phyloP scores from a whole-genome alignment of 2,329 filamentous ascomycete genomes.

The Aspergillus clavatus region DNA sequence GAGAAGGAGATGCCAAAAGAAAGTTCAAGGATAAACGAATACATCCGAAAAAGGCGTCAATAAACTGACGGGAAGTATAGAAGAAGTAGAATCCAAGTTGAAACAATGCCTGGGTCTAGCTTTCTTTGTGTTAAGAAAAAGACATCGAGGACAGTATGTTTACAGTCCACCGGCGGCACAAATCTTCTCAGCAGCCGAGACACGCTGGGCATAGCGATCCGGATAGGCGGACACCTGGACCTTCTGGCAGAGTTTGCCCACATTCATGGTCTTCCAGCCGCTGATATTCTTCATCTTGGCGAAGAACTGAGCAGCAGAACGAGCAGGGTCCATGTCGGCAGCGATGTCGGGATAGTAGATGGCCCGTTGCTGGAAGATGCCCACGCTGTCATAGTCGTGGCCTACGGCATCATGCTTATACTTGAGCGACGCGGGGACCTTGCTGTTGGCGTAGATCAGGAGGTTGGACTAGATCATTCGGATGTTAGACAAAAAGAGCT shows the following conservation, averaged over 20 bases:
- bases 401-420: constrained; percentile 18
- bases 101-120: no score
- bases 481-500: not conserved
- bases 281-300: constrained; percentile 14
- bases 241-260: constrained; percentile 20
- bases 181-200: not conserved
- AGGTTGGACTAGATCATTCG: constrained; percentile 10
- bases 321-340: constrained; percentile 17
- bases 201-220: not conserved
- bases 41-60: no score
- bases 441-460: constrained; percentile 17
- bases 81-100: no score
- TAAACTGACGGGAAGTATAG: no score
- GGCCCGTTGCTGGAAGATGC: constrained; percentile 23
- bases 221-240: constrained; percentile 17
- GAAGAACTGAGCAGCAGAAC: constrained; percentile 19
- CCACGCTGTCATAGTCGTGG: constrained; percentile 20
- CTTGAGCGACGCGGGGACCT: constrained; percentile 17
- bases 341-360: constrained; percentile 17
- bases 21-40: no score
- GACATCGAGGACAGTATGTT: no score
- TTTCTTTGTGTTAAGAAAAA: no score
- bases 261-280: constrained; percentile 18
- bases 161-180: not conserved
- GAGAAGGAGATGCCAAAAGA: no score